A percentile compares a stretch with the other conserved stretches of the same genome.
Conservation (phyloP, 352 stramenopile species). For the Stramenopiles sp. region DNA sequence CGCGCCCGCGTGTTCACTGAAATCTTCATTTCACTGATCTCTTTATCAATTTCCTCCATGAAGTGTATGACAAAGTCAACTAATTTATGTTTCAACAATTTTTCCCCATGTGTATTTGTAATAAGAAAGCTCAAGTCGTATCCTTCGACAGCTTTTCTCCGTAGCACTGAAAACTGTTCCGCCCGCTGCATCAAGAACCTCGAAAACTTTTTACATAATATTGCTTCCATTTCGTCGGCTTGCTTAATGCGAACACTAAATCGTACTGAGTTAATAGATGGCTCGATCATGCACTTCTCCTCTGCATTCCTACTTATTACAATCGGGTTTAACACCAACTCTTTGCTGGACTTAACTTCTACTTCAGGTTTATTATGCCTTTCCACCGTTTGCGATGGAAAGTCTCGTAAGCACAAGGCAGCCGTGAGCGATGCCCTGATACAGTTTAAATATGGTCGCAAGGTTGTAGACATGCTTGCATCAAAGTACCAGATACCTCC, state of each 20-base stretch:
- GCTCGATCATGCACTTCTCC: conserved; percentile 78
- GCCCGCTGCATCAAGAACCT: conserved; percentile 84
- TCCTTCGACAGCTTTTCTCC: conserved; percentile 61
- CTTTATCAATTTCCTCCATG: conserved; percentile 92
- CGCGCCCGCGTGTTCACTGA: conserved; percentile 72
- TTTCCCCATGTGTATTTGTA: conserved; percentile 74
- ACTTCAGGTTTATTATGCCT: conserved; percentile 88
- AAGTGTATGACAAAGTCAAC: conserved; percentile 92
- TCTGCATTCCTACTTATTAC: conserved; percentile 75
- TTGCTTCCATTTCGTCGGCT: conserved; percentile 72
- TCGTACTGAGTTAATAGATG: conserved; percentile 78
- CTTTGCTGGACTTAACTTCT: conserved; percentile 68
- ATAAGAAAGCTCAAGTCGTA: conserved; percentile 90
- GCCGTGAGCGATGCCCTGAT: conserved; percentile 73
- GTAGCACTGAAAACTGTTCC: conserved; percentile 84
- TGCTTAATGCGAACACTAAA: conserved; percentile 88
- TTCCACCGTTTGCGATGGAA: conserved; percentile 83
- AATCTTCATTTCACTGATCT: conserved; percentile 93
- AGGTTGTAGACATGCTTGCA: conserved; percentile 28
- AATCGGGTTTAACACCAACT: conserved; percentile 75
- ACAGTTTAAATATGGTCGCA: conserved; percentile 69
- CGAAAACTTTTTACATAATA: conserved; percentile 82
- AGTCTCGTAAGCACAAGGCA: conserved; percentile 75
- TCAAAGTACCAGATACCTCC: neutral
- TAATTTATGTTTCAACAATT: conserved; percentile 86